Base-by-base conservation (phyloP, 2,329 filamentous ascomycete species). In the Penicillium sp. region DNA sequence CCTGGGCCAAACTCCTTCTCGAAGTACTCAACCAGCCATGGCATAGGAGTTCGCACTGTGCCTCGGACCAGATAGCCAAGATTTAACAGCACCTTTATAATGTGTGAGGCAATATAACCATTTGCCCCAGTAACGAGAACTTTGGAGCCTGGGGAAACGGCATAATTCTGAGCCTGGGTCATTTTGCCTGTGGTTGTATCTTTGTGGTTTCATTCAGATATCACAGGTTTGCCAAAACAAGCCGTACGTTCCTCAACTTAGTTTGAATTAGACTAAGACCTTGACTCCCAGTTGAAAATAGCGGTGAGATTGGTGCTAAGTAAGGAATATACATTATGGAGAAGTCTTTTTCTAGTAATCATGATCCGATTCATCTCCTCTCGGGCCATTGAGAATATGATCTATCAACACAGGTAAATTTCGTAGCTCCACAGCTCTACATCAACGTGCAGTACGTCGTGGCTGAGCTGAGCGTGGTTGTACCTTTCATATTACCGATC, bases 101-200 rank as follows among this genome's bases (percentile, higher is more conserved):
- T 64, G 40, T 81, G 75, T 7, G 72, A 72, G 26, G 67, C 78
- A 23, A 81, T 68, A 58, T 74, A 79, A 32, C 78, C 78, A 44
- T 73, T 80, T 2, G 69, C 74, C 7, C 78, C 78, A 0, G 78
- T 80, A 13, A 81, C 72, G 3, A 81, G 71, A 27, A 80, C 64
- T 39, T 56, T 60, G 2, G 69, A 70, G 9, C 68, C 70, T 6
- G 52, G 40, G 7, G 65, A 63, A 26, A 75, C 67, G 13, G 50
- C 39, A 4, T 52, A 52, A 18, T 30, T 18, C 35, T 39, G 23
- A 26, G 29, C n/a, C 19, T 50, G 40, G 1, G 40, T 41, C 38
- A 41, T 35, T n/a, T 5, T 42, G 26, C 5, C 3, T 23, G 3
- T 29, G 7, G 16, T 16, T 8, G 4, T 36, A 6, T 36, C n/a